These are phyloP conservation scores for Didymella keratinophila DNA, from an alignment of 2,329 filamentous ascomycete genomes.

Conservation along the genomic window DNA sequence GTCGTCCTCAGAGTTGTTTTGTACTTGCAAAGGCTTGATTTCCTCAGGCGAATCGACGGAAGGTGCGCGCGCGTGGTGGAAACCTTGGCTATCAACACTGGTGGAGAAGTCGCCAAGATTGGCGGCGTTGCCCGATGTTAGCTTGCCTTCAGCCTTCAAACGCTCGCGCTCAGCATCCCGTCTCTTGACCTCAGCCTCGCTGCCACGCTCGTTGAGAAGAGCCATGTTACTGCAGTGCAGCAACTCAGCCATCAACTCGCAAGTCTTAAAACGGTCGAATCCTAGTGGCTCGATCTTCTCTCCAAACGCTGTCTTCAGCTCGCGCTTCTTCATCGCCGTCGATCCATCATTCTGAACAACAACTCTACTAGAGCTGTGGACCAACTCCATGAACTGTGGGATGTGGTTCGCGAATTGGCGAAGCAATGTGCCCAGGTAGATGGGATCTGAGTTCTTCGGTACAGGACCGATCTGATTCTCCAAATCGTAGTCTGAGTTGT, in stretches of 20 bases:
- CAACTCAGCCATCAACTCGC: constrained; percentile 96
- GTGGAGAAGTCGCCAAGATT: constrained; percentile 65
- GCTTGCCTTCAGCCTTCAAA: constrained; percentile 77
- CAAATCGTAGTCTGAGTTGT: constrained; percentile 98
- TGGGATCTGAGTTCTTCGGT: constrained; percentile 86
- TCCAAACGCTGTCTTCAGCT: constrained; percentile 87
- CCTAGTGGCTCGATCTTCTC: constrained; percentile 90
- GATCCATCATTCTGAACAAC: constrained; percentile 64
- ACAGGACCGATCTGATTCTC: constrained; percentile 85
- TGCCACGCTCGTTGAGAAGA: constrained; percentile 87
- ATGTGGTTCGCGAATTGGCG: constrained; percentile 90
- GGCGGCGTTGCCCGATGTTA: constrained; percentile 64
- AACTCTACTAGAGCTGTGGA: constrained; percentile 74
- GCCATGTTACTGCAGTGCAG: constrained; percentile 99
- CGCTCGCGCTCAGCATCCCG: constrained; percentile 84
- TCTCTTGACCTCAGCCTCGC: constrained; percentile 82
- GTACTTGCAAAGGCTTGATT: constrained; percentile 75
- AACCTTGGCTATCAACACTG: constrained; percentile 61
- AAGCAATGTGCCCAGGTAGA: constrained; percentile 90
- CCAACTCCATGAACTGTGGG: constrained; percentile 90
- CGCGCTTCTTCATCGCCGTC: constrained; percentile 72
- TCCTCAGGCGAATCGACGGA: constrained; percentile 67
- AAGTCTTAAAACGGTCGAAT: constrained; percentile 98
- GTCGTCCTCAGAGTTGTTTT: constrained; percentile 85
- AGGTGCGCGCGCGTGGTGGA: constrained; percentile 59